Evolutionary conservation across 306 rosid species (phyloP).

Genomic region (Amphicarpaea edgeworthii): DNA sequence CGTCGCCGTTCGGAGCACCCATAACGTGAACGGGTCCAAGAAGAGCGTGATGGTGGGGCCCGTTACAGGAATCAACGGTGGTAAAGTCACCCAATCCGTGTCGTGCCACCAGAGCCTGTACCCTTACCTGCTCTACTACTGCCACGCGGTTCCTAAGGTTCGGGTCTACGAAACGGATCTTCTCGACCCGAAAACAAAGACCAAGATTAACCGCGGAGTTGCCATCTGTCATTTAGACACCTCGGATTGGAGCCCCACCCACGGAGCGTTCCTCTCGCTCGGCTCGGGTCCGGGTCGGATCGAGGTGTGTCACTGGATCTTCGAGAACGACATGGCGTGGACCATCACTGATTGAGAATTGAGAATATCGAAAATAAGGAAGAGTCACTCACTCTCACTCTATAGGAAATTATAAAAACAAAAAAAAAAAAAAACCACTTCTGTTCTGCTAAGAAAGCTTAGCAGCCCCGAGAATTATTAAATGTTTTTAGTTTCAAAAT

Average conservation of each 20-base stretch:
- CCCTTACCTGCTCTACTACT: constrained; percentile 88
- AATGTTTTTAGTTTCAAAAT: constrained; percentile 39
- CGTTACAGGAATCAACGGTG: constrained; percentile 80
- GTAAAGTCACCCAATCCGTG: constrained; percentile 81
- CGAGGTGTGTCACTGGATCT: constrained; percentile 98
- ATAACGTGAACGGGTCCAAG: constrained; percentile 73
- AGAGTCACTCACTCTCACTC: not conserved
- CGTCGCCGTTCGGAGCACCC: constrained; percentile 68
- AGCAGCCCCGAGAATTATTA: constrained; percentile 48
- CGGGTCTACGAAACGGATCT: constrained; percentile 93
- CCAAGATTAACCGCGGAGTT: constrained; percentile 78
- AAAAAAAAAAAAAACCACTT: not conserved
- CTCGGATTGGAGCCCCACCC: constrained; percentile 83
- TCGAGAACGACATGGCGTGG: constrained; percentile 96
- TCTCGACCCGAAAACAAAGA: constrained; percentile 64
- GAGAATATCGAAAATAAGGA: not conserved
- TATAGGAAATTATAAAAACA: constrained; percentile 16
- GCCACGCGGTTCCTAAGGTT: constrained; percentile 95
- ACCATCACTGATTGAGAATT: constrained; percentile 62
- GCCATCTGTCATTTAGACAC: constrained; percentile 96
- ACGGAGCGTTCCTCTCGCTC: constrained; percentile 83
- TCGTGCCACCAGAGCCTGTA: constrained; percentile 96
- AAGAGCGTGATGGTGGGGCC: constrained; percentile 62
- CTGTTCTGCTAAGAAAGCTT: constrained; percentile 59
- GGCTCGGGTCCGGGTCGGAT: constrained; percentile 89